Base-by-base conservation (phyloP, 2,329 filamentous ascomycete species). In the Penicillium capsulatum region DNA sequence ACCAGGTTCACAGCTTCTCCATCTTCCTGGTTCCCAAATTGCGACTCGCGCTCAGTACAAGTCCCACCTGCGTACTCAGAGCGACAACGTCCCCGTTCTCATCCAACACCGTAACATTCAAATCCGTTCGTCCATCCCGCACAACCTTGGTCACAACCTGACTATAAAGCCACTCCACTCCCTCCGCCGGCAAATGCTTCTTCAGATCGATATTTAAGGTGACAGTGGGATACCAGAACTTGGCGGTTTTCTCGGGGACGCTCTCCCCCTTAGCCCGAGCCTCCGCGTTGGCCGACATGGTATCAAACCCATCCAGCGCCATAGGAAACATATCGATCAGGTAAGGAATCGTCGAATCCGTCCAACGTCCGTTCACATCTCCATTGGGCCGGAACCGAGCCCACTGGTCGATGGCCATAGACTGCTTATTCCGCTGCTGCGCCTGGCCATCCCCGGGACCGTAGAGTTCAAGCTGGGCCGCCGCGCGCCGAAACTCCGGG, bases 191-290 rank as follows among this genome's bases (percentile, higher is more conserved):
- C 31, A 94, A 60, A 5, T 73, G 61, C 59, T 83, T 86, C 69
- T 91, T 92, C 27, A 89, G 69, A 47, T 94, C 86, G 15, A 94
- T 55, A 58, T 86, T 88, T 58, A 92, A 65, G 13, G 81, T 68
- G 1, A 94, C 63, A 0, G 86, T 94, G 0, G 85, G 85, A 59
- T 86, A 88, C 86, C 84, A 89, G 51, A 79, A 80, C 61, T 37
- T 66, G 3, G 64, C 63, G 26, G 56, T 58, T 29, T 54, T 34
- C 27, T 60, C 54, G 35, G 59, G 40, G 31, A 11, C 50, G 44
- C 17, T 35, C 24, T 43, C 45, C 0, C 51, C 50, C 31, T 55
- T 51, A 48, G 20, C 58, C 42, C 36, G 60, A 40, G 46, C 68
- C 60, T 24, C 53, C 13, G 48, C 51, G 19, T 43, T 48, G 35